Percentiles rank a stretch among this genome's conserved stretches.
phyloP scores from a whole-genome alignment of 805 yeast species.

The Ogataea thermomethanolica region DNA sequence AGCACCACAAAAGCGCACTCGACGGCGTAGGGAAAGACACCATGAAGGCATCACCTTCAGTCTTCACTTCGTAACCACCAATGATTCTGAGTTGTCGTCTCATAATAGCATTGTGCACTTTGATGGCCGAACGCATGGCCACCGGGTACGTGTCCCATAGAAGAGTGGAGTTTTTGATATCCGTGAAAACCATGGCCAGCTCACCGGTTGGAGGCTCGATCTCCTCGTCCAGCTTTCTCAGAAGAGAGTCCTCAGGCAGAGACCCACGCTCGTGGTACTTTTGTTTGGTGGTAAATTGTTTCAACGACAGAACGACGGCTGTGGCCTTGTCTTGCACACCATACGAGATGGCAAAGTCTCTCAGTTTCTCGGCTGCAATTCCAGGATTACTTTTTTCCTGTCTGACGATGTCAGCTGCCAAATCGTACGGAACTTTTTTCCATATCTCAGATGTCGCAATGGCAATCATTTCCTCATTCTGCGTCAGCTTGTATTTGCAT shows the following conservation, averaged over 20 bases:
- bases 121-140: constrained; percentile 96
- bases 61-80: constrained; percentile 97
- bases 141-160: constrained; percentile 91
- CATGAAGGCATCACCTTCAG: constrained; percentile 99
- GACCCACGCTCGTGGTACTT: constrained; percentile 41
- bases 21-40: constrained; percentile 94
- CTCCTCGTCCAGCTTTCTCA: constrained; percentile 83
- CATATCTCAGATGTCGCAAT: constrained; percentile 82
- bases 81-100: constrained; percentile 86
- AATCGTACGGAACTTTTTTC: constrained; percentile 77
- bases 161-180: constrained; percentile 89
- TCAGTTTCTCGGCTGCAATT: constrained; percentile 85
- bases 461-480: constrained; percentile 79
- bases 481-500: constrained; percentile 53
- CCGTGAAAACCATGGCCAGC: constrained; percentile 94
- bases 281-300: constrained; percentile 42
- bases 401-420: constrained; percentile 87
- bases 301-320: constrained; percentile 73
- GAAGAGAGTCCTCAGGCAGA: constrained; percentile 65
- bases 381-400: constrained; percentile 80
- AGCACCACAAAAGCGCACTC: constrained; percentile 90
- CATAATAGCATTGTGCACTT: constrained; percentile 91
- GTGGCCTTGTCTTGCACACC: constrained; percentile 79
- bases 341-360: constrained; percentile 92
- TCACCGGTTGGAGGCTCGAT: constrained; percentile 94